Base-by-base conservation (phyloP, 192 early-diverging fungal species). In the Fimicolochytrium jonesii region DNA sequence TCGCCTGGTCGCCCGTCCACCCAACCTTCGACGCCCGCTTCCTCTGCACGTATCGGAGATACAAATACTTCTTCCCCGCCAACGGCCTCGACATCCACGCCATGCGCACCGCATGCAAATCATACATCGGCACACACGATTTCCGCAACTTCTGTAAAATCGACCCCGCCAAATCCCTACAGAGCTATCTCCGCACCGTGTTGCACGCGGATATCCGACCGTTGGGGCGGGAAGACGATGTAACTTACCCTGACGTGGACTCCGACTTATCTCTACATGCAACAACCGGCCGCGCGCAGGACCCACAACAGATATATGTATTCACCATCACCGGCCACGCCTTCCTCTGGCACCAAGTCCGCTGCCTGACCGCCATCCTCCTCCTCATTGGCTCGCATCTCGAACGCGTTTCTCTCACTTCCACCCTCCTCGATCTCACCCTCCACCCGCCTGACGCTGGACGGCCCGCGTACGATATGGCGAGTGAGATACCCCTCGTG, bases 281-380 rank as follows among this genome's bases (percentile, higher is more conserved):
- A 17, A 44, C 18, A 20, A 25, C 26, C 23, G 63, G 25, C 23
- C 41, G n/a, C 26, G 32, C 46, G 37, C 3, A 15, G 9, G 64
- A 45, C 59, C 69, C 29, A 44, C 48, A 64, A 22, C 68, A 82
- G 17, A 85, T 88, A 59, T 87, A 85, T 53, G 79, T 84, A 41
- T 76, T 94, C 54, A 83, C 86, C 51, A 80, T 98, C 30, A 80
- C 76, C 18, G 94, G 93, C 26, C 88, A 88, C 4, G 91, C 93
- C 22, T 98, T 97, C 59, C 73, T 97, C 52, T 98, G 93, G 94
- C 95, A 98, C 73, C 95, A 97, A 73, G 93, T 98, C 46, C 87
- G 95, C 20, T 94, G 88, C 73, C 95, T 98, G 90, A 92, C 94
- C 86, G 79, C 90, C 0, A 76, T 97, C 20, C 66, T 98, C 39